Conservation (phyloP, 2,329 filamentous ascomycete species). For the Emericellopsis cladophorae region DNA sequence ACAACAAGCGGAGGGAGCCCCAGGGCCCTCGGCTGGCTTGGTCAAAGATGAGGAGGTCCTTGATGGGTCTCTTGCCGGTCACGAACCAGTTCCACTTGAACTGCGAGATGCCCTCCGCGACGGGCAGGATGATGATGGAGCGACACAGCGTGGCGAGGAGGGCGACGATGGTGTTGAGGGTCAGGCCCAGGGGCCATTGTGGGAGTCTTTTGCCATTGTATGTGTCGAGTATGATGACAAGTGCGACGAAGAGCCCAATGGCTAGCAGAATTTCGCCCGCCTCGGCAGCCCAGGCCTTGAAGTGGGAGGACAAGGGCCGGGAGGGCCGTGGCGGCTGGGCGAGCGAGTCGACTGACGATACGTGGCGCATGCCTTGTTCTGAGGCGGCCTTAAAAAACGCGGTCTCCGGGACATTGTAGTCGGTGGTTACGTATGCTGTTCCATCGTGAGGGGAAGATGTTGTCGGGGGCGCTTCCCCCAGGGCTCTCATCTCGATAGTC, state of each 20-base stretch:
- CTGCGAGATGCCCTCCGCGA: slow-evolving; percentile 11
- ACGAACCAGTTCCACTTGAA: slow-evolving; percentile 9
- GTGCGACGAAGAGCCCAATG: slow-evolving; percentile 9
- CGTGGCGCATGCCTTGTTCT: too few species aligned
- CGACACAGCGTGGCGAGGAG: slow-evolving; percentile 13
- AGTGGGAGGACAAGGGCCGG: too few species aligned
- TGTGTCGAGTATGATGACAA: slow-evolving; percentile 3
- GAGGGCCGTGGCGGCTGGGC: too few species aligned
- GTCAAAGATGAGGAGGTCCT: slow-evolving; percentile 6
- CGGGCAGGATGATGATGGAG: slow-evolving; percentile 10
- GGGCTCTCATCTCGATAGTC: too few species aligned
- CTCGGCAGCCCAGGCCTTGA: slow-evolving; percentile 1
- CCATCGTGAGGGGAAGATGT: too few species aligned
- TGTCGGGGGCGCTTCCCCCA: too few species aligned
- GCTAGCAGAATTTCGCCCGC: slow-evolving; percentile 1
- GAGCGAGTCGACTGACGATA: too few species aligned
- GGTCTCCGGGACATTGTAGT: too few species aligned
- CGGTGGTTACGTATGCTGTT: too few species aligned
- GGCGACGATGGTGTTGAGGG: slow-evolving; percentile 14
- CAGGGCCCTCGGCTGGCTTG: slow-evolving; percentile 8
- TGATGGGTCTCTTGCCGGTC: slow-evolving; percentile 2
- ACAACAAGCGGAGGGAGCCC: slow-evolving; percentile 5
- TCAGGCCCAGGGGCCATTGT: slow-evolving; percentile 9
- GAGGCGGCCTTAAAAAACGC: too few species aligned
- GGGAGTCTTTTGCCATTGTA: slow-evolving; percentile 10